Evolutionary conservation across 495 filamentous ascomycete genomes (phyloP), one percentile per base, ranked within the genome.

Genomic region (Xanthoparmelia taractica): DNA sequence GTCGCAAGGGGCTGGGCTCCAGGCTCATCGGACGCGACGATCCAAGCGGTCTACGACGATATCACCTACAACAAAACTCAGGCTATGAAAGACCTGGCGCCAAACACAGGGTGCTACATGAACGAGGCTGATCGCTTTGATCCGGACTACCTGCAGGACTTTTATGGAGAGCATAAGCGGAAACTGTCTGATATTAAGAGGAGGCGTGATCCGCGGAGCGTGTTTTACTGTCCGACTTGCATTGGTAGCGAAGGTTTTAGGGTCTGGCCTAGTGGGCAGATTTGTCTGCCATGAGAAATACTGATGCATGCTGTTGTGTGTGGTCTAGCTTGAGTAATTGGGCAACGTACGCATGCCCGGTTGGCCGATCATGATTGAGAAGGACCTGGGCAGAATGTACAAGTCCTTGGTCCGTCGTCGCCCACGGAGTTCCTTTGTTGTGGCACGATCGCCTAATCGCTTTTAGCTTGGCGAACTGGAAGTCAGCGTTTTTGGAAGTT

Each of bases 1-100:
- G 72, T 78, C 11, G 69, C 72, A 12, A 68, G 75, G 0, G 63
- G 72, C 8, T 80, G 77, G 75, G 65, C 71, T 10, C 66, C 70
- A 43, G 69, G 73, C 23, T 70, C 76, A 43, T 73, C 75, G 29
- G 71, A 75, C 1, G 71, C 71, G 27, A 66, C 73, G 20, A 77
- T 77, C 33, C 65, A 75, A 45, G 70, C 68, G 13, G 72, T 76
- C 60, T 76, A 75, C 63, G 63, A 74, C 31, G 77, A 78, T 60
- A 72, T 84, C 34, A 84, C 81, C 5, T 74, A 78, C 52, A 77
- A 77, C 41, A 83, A 82, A 71, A 77, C 80, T 38, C 40, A 67
- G 58, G 73, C 73, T 2, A 73, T 80, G 77, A 68, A 69, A 27
- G 41, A 57, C 1, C 33, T 76, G 25, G 73, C 75, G 6, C 75